Evolutionary conservation across 1,139 yeast genomes (phyloP), one percentile per base, ranked within the genome.

Genomic region (Pichia sp.): DNA sequence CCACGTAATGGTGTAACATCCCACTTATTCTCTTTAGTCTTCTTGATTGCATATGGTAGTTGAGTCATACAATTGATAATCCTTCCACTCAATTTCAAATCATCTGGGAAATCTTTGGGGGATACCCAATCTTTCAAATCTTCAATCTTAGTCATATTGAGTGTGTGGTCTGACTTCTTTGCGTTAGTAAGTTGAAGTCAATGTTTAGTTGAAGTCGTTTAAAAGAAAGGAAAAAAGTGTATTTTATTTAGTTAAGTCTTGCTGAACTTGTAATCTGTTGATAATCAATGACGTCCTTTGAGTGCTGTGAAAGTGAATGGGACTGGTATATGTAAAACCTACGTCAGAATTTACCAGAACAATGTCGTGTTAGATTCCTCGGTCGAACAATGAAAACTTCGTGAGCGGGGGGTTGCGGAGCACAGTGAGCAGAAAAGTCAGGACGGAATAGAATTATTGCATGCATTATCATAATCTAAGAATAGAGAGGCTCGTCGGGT

Each of bases 1-100:
- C 97, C 97, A 21, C 91, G 70, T 17, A 86, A 71, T 5, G 79
- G 77, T 42, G 71, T 74, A 15, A 82, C 75, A 36, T 72, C 71
- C 68, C 69, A 52, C 47, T 56, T 44, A 5, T 49, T 50, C 33
- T 64, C 61, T 3, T 51, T 51, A 15, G 59, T 64, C 51, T 70
- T 71, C 51, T 61, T 66, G 41, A 82, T 73, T 46, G 73, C 81
- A 34, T 76, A 72, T 2, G 93, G 89, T 45, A 84, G 67, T 54
- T 71, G 75, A 9, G 91, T 76, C 68, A 80, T 73, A 37, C 78
- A 85, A 49, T 77, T 75, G 49, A 84, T 64, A 35, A 84, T 72
- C 25, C 94, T 64, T 0, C 93, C 93, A 5, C 78, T 68, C 22
- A 74, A 60, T 11, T 42, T 38, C 18, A 50, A 31, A 14, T 38